phyloP scores from a whole-genome alignment of 306 rosid genomes.

The Hippophae rhamnoides region DNA sequence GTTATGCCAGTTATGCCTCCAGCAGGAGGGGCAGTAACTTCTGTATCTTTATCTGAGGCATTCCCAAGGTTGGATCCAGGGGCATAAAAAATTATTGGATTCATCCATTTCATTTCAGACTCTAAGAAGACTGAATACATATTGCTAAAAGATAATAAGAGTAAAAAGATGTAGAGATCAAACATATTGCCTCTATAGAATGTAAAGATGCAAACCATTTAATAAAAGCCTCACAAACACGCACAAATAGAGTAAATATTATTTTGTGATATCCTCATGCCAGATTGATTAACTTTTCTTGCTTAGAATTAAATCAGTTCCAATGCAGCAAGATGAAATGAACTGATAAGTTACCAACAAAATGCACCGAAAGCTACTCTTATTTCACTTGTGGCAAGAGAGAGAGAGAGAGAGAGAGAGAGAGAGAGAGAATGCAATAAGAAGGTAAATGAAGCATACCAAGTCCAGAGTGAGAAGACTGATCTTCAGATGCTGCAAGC shows the following conservation, averaged over 20 bases:
- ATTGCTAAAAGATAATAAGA: background rate
- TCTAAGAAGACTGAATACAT: constrained; percentile 3
- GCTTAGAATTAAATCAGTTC: too few relatives aligned
- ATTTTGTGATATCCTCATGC: too few relatives aligned
- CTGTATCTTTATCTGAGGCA: constrained; percentile 34
- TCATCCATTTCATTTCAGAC: background rate
- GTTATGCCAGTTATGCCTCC: constrained; percentile 42
- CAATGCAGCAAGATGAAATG: background rate
- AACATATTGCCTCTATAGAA: too few relatives aligned
- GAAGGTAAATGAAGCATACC: constrained; percentile 28
- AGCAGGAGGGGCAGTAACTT: constrained; percentile 28
- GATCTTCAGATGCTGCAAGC: constrained; percentile 32
- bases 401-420: background rate
- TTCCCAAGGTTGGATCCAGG: constrained; percentile 27
- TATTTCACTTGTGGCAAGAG: constrained; percentile 9
- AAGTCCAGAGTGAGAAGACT: constrained; percentile 34
- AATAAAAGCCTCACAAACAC: too few relatives aligned
- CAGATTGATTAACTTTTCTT: too few relatives aligned
- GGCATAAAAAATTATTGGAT: background rate
- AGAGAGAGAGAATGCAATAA: background rate
- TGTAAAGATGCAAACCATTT: too few relatives aligned
- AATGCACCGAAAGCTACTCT: background rate
- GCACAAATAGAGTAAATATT: too few relatives aligned
- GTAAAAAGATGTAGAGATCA: too few relatives aligned
- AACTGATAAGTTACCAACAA: background rate